phyloP scores from a whole-genome alignment of 495 filamentous ascomycete genomes.

The Geoglossum glabrum region DNA sequence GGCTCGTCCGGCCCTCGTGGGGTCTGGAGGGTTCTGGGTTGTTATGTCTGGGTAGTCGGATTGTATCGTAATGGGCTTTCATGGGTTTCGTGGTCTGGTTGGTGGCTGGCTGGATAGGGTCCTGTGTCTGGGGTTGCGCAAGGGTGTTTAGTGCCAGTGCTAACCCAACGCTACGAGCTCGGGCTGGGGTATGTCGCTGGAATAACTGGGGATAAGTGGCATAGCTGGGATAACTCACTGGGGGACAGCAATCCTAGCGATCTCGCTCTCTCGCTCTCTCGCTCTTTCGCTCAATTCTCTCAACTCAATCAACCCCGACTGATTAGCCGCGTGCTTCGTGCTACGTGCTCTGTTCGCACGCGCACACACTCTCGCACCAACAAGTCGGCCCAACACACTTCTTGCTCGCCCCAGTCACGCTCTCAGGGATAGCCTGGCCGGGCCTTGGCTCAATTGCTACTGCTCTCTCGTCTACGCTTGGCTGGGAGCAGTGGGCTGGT shows the following conservation, averaged over 20 bases:
- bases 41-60: no score
- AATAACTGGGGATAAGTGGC: neutral
- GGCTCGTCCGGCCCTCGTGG: neutral
- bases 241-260: neutral
- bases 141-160: neutral
- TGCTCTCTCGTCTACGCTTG: neutral
- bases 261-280: neutral
- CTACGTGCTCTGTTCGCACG: neutral
- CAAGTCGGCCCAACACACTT: neutral
- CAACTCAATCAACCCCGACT: neutral
- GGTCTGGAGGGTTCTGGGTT: neutral
- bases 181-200: neutral
- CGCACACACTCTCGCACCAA: neutral
- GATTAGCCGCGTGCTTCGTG: neutral
- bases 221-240: neutral
- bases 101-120: neutral
- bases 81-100: neutral
- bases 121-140: no score
- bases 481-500: neutral
- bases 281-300: no score
- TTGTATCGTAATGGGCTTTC: neutral
- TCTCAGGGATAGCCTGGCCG: neutral
- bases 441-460: neutral
- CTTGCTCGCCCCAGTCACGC: neutral
- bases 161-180: neutral